Conservation (phyloP, 768 basidiomycete species). For the Trametes cinnabarina region DNA sequence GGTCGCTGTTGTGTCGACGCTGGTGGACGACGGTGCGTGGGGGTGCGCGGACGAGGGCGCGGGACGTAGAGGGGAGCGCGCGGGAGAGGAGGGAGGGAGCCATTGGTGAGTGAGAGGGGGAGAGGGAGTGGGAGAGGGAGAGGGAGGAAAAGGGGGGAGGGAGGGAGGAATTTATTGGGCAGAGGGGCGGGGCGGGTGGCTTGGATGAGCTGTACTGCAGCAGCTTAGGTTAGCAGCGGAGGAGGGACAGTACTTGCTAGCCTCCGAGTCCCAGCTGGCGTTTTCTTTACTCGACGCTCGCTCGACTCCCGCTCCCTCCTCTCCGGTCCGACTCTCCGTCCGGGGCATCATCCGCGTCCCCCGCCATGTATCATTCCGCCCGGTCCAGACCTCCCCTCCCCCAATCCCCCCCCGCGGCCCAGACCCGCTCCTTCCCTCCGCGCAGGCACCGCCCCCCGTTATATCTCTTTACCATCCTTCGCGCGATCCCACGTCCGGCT, state of each 20-base stretch:
- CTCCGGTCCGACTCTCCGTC: conserved; percentile 8
- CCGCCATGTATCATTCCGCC: neutral
- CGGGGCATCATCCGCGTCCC: conserved; percentile 11
- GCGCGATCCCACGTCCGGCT: too few species aligned
- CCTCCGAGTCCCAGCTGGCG: too few species aligned
- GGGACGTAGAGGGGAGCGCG: conserved; percentile 21
- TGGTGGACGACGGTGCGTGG: too few species aligned
- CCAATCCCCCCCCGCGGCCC: neutral
- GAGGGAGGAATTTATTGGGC: conserved; percentile 21
- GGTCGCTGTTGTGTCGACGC: conserved; percentile 20
- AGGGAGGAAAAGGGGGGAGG: conserved; percentile 15
- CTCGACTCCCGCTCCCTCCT: too few species aligned
- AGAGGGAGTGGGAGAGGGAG: conserved; percentile 12
- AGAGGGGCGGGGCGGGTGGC: conserved; percentile 1
- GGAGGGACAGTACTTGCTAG: neutral
- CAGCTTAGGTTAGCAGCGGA: neutral
- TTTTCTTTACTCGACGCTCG: too few species aligned
- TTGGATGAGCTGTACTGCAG: conserved; percentile 3
- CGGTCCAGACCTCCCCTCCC: neutral
- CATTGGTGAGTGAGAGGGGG: conserved; percentile 27
- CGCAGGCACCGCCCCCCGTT: neutral
- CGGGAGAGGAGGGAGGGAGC: conserved; percentile 24
- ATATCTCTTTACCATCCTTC: neutral
- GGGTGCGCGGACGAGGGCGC: conserved; percentile 12
- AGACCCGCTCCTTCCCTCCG: neutral